Evolutionary conservation across 2,329 filamentous ascomycete genomes (phyloP), one percentile per base, ranked within the genome.

Genomic region (Cladorrhinum sp.): DNA sequence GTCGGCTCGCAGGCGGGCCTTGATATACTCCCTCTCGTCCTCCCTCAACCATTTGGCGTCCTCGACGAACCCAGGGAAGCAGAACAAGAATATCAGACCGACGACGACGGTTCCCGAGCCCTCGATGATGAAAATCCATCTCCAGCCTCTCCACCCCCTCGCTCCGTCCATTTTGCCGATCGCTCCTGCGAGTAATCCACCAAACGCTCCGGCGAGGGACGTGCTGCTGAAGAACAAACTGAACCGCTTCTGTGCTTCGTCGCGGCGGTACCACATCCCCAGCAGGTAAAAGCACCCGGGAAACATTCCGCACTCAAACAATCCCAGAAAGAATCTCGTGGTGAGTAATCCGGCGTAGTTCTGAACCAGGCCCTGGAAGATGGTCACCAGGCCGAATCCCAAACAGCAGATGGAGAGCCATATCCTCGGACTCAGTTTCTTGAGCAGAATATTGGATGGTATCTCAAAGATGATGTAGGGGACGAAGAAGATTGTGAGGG

Each of bases 191-290:
- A 97, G 81, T 1, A 97, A 81, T 1, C 92, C 92, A 49, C 91
- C 92, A 68, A 96, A 97, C 0, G 92, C 90, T 29, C 90, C 90
- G 1, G 90, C 90, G 2, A 93, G 78, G 0, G 88, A 90, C 0
- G 90, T 93, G 25, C 83, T 91, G 69, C 85, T 87, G 79, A 98
- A 98, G 81, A 98, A 98, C 79, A 98, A 93, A 16, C 88, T 90
- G 76, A 93, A 97, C 27, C 95, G 87, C 70, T 92, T 91, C 75
- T 98, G 93, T 1, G 93, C 92, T 76, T 98, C 95, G 50, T 81
- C 80, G 62, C 93, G 86, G 62, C 88, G 87, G 69, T 98, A 99
- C 92, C 90, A 96, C 87, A 93, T 93, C 2, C 61, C 52, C 16
- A 70, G n/a, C 7, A 93, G 77, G 70, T 92, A 90, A 71, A 89